Evolutionary conservation across 2,329 filamentous ascomycete species (phyloP).

Genomic region (Sporothrix dimorphospora): DNA sequence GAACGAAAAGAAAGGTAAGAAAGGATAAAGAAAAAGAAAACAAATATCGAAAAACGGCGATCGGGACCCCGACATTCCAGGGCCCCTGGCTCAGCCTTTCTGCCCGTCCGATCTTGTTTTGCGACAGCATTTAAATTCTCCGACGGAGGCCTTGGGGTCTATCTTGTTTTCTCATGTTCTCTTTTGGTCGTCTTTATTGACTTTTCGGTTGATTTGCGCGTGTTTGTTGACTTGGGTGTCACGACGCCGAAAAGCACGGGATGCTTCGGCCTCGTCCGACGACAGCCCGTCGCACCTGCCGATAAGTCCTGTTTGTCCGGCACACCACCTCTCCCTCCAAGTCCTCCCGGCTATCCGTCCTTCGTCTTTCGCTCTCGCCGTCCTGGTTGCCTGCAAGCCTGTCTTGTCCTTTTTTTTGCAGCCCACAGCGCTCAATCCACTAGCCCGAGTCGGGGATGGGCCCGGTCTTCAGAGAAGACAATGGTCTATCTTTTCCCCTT

Average conservation of each 20-base stretch:
- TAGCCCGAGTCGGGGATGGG: constrained; percentile 13
- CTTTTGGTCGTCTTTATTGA: background rate
- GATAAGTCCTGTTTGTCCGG: background rate
- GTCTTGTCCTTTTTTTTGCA: background rate
- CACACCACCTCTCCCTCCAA: background rate
- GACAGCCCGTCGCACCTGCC: too few relatives aligned
- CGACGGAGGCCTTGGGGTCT: background rate
- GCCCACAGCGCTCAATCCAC: constrained; percentile 1
- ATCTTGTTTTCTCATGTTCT: background rate
- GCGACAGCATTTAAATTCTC: background rate
- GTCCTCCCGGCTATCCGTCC: background rate
- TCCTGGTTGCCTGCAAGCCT: background rate
- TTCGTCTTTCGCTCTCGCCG: background rate
- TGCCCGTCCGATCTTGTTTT: background rate
- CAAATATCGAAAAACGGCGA: background rate
- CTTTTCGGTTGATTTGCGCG: too few relatives aligned
- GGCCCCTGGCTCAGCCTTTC: constrained; percentile 7
- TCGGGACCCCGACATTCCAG: background rate
- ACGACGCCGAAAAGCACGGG: background rate
- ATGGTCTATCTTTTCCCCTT: background rate
- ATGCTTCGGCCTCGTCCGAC: too few relatives aligned
- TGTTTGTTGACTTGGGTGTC: background rate
- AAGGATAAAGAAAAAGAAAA: background rate
- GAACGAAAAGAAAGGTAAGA: background rate
- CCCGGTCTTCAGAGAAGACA: constrained; percentile 7